Base-by-base conservation (phyloP, 1,139 yeast species). In the Scheffersomyces titani region DNA sequence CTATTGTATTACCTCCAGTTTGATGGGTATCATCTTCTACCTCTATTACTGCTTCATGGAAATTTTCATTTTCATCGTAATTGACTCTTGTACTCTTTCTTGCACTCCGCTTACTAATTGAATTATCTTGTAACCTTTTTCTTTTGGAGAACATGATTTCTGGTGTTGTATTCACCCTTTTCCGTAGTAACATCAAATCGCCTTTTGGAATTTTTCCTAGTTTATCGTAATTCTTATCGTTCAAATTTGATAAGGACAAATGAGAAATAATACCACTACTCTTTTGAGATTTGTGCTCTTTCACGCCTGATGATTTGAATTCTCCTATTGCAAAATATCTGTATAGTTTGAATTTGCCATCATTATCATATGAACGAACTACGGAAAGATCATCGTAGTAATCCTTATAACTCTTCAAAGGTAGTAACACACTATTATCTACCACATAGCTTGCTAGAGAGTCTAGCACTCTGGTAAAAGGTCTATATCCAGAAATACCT, bases 321-420 rank as follows among this genome's bases (percentile, higher is more conserved):
- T 56, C 50, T 18, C 61, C 52, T 52, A 62, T 59, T 36, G 88
- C 80, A 60, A 88, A 86, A 62, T 90, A 87, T 48, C 96, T 77
- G 67, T 85, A 90, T 63, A 85, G 90, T 65, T 90, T 89, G 61
- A 81, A 78, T 62, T 92, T 86, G 0, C 96, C 96, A 59, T 85
- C 86, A 61, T 87, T 86, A 65, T 90, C 96, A 58, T 87, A 84
- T 30, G 88, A 87, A 57, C 90, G 78, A 1, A 89, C 79, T 2
- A 91, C 72, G 1, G 81, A 61, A 11, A 65, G 55, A 3, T 69
- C 54, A 6, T 63, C 64, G 55, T 71, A 70, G 20, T 66, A 65
- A 49, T 73, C 76, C 5, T 63, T 60, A 49, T 63, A 63, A 7
- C 59, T 59, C 51, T 70, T 72, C 6, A 71, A 54, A 4, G 69